Percentiles rank a stretch among this genome's conserved stretches.
These are phyloP conservation scores for Starmerella bombi DNA, from an alignment of 805 yeast species.

Conservation along the genomic window DNA sequence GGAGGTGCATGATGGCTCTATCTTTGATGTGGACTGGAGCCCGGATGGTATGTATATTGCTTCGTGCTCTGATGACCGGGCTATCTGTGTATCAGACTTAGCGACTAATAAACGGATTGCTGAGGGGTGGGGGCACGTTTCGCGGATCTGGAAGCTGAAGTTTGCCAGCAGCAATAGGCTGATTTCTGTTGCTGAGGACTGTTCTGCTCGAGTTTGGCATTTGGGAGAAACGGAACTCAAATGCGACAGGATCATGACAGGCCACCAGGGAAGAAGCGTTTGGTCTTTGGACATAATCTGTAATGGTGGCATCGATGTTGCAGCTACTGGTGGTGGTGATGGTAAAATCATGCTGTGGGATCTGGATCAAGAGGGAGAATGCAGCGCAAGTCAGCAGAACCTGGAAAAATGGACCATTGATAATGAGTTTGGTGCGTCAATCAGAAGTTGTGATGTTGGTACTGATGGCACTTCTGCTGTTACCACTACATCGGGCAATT, in stretches of 20 bases:
- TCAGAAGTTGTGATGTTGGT: constrained; percentile 4
- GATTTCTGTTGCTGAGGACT: constrained; percentile 74
- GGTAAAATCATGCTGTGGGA: constrained; percentile 63
- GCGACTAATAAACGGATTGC: constrained; percentile 45
- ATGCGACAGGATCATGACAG: constrained; percentile 41
- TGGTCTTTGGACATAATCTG: constrained; percentile 46
- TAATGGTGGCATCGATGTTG: constrained; percentile 34
- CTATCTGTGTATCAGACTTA: constrained; percentile 64
- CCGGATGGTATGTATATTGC: constrained; percentile 41
- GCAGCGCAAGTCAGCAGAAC: neutral
- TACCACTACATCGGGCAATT: neutral
- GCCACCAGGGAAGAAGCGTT: constrained; percentile 72
- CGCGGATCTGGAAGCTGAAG: constrained; percentile 77
- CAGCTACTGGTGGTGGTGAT: constrained; percentile 89
- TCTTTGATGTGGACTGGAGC: constrained; percentile 64
- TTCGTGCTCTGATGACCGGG: constrained; percentile 89
- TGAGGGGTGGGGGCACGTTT: constrained; percentile 92
- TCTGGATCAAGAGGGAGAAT: constrained; percentile 13
- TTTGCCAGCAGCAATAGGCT: constrained; percentile 34
- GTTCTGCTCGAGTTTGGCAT: constrained; percentile 68
- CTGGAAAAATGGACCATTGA: constrained; percentile 1
- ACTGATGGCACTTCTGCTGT: constrained; percentile 1
- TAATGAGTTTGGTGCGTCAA: constrained; percentile 1
- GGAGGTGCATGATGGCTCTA: constrained; percentile 79
- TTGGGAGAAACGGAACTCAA: constrained; percentile 24